Evolutionary conservation across 768 basidiomycete species (phyloP), one percentile per base, ranked within the genome.

Genomic region (Hypholoma fasciculare): DNA sequence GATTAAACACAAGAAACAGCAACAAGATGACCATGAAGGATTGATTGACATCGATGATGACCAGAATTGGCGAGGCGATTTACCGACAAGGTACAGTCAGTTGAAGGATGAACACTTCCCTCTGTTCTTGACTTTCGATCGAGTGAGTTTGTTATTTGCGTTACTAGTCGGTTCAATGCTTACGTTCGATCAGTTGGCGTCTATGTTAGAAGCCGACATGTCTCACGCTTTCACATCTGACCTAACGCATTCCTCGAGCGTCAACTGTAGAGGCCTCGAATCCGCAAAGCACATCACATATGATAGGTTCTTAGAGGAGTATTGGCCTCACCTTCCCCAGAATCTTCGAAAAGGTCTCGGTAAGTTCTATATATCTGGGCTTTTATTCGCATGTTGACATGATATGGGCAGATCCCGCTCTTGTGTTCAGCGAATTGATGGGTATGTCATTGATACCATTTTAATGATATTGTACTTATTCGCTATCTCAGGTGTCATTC

Each of bases 371-470:
- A n/a, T 8, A 46, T 57, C n/a, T 5, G 23, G 36, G 6, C 9
- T 55, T 26, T 5, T 38, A 16, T 39, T 36, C 16, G 39, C 40
- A 14, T 20, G 14, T 52, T 48, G 13, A 26, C 27, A 30, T n/a
- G 54, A 19, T 20, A 20, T n/a, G n/a, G 12, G 16, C 37, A 90
- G 89, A 87, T 66, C 78, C 87, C 1, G 74, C 81, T 12, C 70
- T 86, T 3, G 85, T 88, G 0, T 90, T 82, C 64, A 82, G 80
- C 38, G 87, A 90, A 64, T 70, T 90, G 23, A 77, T 90, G 57
- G 88, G 88, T 83, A 53, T n/a, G 73, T 64, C 37, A 19, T 8
- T n/a, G 17, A n/a, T 1, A 17, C 38, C 16, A 7, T 27, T 23
- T 12, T 26, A 4, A 36, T n/a, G 16, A 8, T 14, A 27, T 19